These are phyloP conservation scores for Zelonia costaricensis DNA, from an alignment of 208 protist genomes.

Conservation along the genomic window DNA sequence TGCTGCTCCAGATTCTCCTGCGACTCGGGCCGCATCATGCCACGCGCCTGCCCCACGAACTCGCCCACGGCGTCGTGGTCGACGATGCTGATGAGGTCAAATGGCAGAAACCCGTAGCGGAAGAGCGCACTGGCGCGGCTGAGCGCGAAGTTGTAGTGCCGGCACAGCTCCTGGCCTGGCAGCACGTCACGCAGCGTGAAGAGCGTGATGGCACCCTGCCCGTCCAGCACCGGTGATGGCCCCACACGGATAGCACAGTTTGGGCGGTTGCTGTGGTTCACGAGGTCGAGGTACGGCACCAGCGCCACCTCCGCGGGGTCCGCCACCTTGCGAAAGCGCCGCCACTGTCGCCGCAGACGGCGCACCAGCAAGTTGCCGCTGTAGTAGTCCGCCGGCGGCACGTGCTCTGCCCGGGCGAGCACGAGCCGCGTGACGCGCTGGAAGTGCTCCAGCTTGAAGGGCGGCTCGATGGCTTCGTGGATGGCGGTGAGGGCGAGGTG, in stretches of 20 bases:
- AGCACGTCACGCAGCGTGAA: conserved; percentile 64
- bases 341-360: conserved; percentile 38
- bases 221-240: conserved; percentile 48
- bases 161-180: conserved; percentile 84
- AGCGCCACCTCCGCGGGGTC: conserved; percentile 64
- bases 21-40: conserved; percentile 59
- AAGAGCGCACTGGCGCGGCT: conserved; percentile 80
- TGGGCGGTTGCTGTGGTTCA: conserved; percentile 91
- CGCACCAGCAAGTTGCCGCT: conserved; percentile 32
- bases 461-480: conserved; percentile 52
- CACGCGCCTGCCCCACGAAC: conserved; percentile 56
- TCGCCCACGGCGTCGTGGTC: conserved; percentile 83
- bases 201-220: conserved; percentile 72
- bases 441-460: conserved; percentile 79
- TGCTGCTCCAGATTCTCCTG: conserved; percentile 48
- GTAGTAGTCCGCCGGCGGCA: conserved; percentile 75
- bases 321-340: conserved; percentile 29
- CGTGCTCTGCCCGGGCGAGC: conserved; percentile 76
- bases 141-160: conserved; percentile 93
- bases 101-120: conserved; percentile 90
- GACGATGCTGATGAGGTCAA: conserved; percentile 90
- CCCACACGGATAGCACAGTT: conserved; percentile 77
- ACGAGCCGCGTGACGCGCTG: conserved; percentile 84
- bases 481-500: conserved; percentile 62
- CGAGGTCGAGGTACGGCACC: conserved; percentile 78